Evolutionary conservation across 176 grass and related monocot genomes (phyloP), one percentile per base, ranked within the genome.

Genomic region (Poa annua): DNA sequence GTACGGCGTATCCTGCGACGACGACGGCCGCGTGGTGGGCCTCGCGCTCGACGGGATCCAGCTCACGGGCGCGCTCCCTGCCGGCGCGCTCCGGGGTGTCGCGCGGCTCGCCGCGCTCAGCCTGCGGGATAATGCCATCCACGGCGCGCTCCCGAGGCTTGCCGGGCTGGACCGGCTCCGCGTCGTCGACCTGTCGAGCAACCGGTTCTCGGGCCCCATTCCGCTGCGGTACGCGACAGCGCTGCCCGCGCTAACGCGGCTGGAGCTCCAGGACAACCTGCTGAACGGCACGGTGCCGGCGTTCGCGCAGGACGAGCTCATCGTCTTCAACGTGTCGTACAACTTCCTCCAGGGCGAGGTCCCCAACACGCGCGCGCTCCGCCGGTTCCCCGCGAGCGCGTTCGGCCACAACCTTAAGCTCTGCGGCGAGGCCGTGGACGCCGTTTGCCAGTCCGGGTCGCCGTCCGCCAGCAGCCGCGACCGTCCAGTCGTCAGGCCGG

Each of bases 241-340:
- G 29, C 50, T 99, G 51, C 57, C 11, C 6, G 51, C 11, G 0
- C 85, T 99, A 12, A 71, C 48, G 11, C 32, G 82, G 76, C 83
- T 99, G 38, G 83, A 99, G 77, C 88, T 99, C 47, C 91, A 99
- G 84, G 88, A 96, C 80, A 99, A 99, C 87, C 89, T 96, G 45
- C 87, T 99, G 66, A 96, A 20, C 20, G 93, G 96, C 33, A 68
- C 87, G 5, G 38, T 99, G 52, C 93, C 93, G 12, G 77, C 87
- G n/a, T 96, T 99, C 81, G 20, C 59, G 47, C 96, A 99, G 85
- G 35, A 10, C 0, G 78, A 63, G 0, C 86, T 99, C 48, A 47
- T 51, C 41, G 81, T 71, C 36, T 92, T 99, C 83, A 94, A 99
- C 53, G 93, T 99, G 20, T 99, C 96, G 8, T 91, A 96, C 78